Conservation (phyloP, 768 basidiomycete genomes). For the Baorangia bicolor region DNA sequence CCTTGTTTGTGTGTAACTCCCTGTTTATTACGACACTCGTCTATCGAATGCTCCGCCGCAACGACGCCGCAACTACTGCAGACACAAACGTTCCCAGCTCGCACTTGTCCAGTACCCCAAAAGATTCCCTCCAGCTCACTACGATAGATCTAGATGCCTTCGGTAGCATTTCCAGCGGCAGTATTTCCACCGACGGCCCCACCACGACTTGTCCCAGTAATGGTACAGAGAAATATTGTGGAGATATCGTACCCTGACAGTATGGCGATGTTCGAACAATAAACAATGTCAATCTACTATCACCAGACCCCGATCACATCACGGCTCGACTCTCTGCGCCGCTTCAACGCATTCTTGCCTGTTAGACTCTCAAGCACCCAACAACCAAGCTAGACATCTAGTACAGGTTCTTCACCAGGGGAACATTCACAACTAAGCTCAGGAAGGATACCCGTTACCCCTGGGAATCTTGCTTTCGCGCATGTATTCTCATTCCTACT, state of each 20-base stretch:
- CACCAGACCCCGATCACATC: background rate
- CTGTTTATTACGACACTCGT: constrained; percentile 7
- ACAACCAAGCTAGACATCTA: background rate
- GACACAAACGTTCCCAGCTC: background rate
- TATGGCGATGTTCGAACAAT: background rate
- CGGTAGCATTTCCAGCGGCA: background rate
- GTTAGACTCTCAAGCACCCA: background rate
- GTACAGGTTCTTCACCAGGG: background rate
- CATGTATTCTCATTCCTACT: background rate
- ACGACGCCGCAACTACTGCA: background rate
- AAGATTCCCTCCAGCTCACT: constrained; percentile 3
- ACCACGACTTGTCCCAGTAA: background rate
- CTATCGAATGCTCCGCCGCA: constrained; percentile 7
- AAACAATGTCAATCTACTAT: background rate
- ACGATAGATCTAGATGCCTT: constrained; percentile 9
- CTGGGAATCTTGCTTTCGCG: background rate
- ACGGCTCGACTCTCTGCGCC: background rate
- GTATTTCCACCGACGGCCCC: background rate
- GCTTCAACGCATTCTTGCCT: background rate
- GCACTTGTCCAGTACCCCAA: background rate
- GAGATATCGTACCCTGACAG: background rate
- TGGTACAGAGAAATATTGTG: background rate
- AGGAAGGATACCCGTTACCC: background rate
- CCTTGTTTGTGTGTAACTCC: constrained; percentile 14
- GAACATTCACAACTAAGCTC: too few species aligned